Base-by-base conservation (phyloP, 768 basidiomycete species). In the Pleurotus salmoneostramineus region DNA sequence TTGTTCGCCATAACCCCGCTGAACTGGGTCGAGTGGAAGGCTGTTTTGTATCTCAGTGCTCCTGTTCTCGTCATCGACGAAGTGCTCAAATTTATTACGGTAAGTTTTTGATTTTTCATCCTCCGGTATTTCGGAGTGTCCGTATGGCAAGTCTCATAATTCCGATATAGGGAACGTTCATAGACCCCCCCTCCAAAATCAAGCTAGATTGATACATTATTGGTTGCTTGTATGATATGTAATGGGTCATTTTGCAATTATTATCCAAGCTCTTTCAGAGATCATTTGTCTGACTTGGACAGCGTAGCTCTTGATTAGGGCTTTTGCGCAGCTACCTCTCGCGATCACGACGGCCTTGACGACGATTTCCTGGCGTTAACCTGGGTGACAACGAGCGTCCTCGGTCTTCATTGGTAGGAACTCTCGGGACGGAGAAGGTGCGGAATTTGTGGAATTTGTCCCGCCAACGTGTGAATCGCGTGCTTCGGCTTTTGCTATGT, bases 11-110 rank as follows among this genome's bases (percentile, higher is more conserved):
- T 98, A 69, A 88, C 89, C 0, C 94, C 95, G 3, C 81, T 99
- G 60, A 96, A 98, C 78, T 93, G 88, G 91, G 72, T 71, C 17
- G 96, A 99, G 72, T 99, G 96, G 96, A 85, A 88, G 71, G 95
- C 94, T 14, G 95, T 99, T 6, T 71, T 99, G 60, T 83, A 79
- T 63, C 80, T 98, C 61, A 94, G 91, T 62, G 86, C 85, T 5
- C 96, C 96, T 15, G 94, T 99, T 35, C 68, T 99, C 40, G 52
- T 91, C 49, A 87, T 98, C 49, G 96, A 98, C 71, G 97, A 98
- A 72, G 65, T 89, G 27, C 77, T 98, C 67, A 98, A 98, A 71
- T 86, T 89, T 61, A 71, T 91, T 56, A 83, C 90, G 64, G 91
- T 91, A 64, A 70, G 87, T 69, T 37, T 45, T 40, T 50, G 52